Evolutionary conservation across 176 grass and related monocot genomes (phyloP), one percentile per base, ranked within the genome.

Genomic region (Hordeum marinum): DNA sequence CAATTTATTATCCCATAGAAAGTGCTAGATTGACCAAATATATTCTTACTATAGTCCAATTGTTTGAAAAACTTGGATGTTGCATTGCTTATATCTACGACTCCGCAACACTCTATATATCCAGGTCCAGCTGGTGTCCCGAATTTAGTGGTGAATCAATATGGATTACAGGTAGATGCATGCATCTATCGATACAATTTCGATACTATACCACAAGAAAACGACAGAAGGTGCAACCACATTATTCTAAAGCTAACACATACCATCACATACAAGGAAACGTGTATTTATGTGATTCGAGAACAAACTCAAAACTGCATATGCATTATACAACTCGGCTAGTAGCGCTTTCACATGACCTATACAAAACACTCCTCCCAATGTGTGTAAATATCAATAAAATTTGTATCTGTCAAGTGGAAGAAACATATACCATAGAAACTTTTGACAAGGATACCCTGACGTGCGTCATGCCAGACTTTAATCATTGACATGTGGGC

Each of bases 301-400:
- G 80, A 50, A 21, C 34, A 79, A 46, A 48, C 75, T 79, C 21
- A 73, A 91, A 83, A 82, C 64, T 90, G 75, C 82, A 83, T 85
- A 93, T 77, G n/a, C n/a, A 70, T 32, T 32, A 32, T 83, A 85
- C 81, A 85, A 64, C 37, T 87, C 75, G 80, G 18, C 80, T 90
- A 55, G 37, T 32, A 32, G 3, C 75, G 75, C 75, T 67, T 90
- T 87, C 85, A 84, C n/a, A 80, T 90, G 60, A 59, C 25, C 84
- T 90, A 84, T 87, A 90, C 84, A 83, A 27, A 31, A 76, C 66
- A 82, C 18, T 12, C 29, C 77, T 7, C 7, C 37, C 55, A 82
- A 43, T 35, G 45, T 9, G 18, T 79, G 88, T 79, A 85, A 63
- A 76, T 86, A 78, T 86, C 83, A 64, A 64, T 78, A 82, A 37